These are phyloP conservation scores for Adansonia rubrostipa DNA, from an alignment of 441 rosid species.

Conservation along the genomic window DNA sequence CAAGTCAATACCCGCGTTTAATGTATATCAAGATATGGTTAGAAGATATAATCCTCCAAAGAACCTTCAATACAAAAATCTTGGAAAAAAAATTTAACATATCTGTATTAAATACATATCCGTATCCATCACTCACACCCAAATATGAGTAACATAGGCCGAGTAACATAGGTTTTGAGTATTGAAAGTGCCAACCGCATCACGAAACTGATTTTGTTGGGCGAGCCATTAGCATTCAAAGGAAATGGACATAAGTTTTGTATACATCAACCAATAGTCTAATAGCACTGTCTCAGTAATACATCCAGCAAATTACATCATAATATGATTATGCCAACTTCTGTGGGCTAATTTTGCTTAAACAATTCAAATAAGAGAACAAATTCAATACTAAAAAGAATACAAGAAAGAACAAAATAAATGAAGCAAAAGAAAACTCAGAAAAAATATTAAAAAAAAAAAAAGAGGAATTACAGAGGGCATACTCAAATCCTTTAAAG, in stretches of 20 bases:
- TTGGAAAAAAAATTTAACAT: too few species aligned
- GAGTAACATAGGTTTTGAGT: too few species aligned
- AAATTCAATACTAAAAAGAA: slow-evolving; percentile 18
- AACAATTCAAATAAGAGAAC: slow-evolving; percentile 21
- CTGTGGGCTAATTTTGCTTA: slow-evolving; percentile 10
- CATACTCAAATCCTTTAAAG: not conserved
- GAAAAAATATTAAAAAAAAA: not conserved
- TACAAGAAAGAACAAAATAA: slow-evolving; percentile 9
- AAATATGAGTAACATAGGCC: too few species aligned
- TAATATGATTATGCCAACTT: not conserved
- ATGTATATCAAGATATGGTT: too few species aligned
- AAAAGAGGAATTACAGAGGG: not conserved
- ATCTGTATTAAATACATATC: too few species aligned
- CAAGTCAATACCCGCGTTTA: too few species aligned
- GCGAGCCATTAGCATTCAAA: not conserved
- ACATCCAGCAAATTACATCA: not conserved
- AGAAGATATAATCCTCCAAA: too few species aligned
- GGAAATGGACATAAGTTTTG: not conserved
- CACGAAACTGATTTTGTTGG: not conserved
- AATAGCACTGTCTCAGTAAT: not conserved
- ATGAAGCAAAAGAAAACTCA: not conserved
- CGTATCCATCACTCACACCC: too few species aligned
- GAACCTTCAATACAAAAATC: too few species aligned
- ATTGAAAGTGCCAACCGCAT: not conserved
- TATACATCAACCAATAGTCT: not conserved